Conservation (phyloP, 2,329 filamentous ascomycete species). For the Orbilia brochopaga region DNA sequence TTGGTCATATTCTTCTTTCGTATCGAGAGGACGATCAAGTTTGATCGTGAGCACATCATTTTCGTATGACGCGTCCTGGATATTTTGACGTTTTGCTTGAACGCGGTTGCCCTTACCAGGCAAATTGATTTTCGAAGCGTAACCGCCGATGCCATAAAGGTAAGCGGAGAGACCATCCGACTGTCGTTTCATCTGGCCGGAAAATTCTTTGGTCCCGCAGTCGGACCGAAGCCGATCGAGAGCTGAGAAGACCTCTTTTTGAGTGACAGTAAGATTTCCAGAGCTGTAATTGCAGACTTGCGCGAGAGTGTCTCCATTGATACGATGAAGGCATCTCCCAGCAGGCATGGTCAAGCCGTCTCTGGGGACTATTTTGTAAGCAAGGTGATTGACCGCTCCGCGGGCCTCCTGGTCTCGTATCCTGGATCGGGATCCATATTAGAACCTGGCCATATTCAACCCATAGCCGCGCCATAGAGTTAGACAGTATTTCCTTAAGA, state of each 20-base stretch:
- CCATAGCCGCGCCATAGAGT: too few species aligned
- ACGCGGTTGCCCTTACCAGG: not conserved
- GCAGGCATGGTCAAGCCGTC: not conserved
- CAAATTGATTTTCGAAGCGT: not conserved
- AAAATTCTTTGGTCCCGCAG: constrained; percentile 5
- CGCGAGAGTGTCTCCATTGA: constrained; percentile 1
- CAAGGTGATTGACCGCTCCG: too few species aligned
- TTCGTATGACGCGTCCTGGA: not conserved
- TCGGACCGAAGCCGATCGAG: constrained; percentile 3
- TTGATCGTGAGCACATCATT: constrained; percentile 17
- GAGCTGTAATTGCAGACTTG: constrained; percentile 14
- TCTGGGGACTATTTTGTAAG: too few species aligned
- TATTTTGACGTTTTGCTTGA: not conserved
- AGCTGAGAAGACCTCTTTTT: constrained; percentile 15
- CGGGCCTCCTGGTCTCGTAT: too few species aligned
- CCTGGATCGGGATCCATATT: too few species aligned
- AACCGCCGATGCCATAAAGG: constrained; percentile 11
- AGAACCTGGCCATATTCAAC: too few species aligned
- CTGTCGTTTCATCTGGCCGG: not conserved
- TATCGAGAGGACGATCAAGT: not conserved
- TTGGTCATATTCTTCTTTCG: not conserved
- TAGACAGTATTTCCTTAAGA: too few species aligned
- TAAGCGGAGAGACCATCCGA: not conserved
- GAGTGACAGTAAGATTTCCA: not conserved
- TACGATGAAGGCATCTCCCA: constrained; percentile 11